Base-by-base conservation (phyloP, 345 rosid genomes). In the Brassica nigra region DNA sequence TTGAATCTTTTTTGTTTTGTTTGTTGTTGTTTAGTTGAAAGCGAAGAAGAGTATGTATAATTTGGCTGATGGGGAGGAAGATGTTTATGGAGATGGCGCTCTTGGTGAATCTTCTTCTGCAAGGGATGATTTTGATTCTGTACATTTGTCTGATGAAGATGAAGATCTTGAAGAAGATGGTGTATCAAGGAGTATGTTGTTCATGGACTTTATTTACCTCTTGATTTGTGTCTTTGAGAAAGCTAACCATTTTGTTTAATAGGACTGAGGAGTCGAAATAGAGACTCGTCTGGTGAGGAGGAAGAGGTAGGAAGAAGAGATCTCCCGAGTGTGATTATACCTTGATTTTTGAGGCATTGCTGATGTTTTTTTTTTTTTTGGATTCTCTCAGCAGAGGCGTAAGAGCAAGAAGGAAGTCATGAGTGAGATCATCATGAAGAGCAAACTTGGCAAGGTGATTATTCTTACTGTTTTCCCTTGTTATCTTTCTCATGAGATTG, bases 341-440 rank as follows among this genome's bases (percentile, higher is more conserved):
- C 6, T 15, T 66, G 59, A 71, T 70, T 23, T 30, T 66, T 47
- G 65, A 11, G 65, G 61, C 1, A 0, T 75, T 75, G 47, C 20
- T 11, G 8, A 54, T 75, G 7, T 64, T 83, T 49, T 39, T 7
- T 36, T 18, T 33, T 39, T 39, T 10, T 74, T 68, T 18, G 78
- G 52, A 70, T 52, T 57, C 27, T 49, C 33, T 52, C 69, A 80
- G 80, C 93, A 95, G 98, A 91, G 80, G 62, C 96, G 80, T 81
- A 95, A 88, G 86, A 84, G 86, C 70, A 95, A 95, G 86, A 95
- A 91, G 78, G 96, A 95, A 88, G 86, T 90, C 15, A 93, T 89
- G 97, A 86, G 88, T 75, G 97, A 95, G 89, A 85, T 95, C 77
- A 95, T 93, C 74, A 82, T 91, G 86, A 95, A 95, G 88, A 93